Percentiles rank a stretch among this genome's conserved stretches.
Conservation (phyloP, 345 rosid genomes). For the Zanthoxylum bungeanum region DNA sequence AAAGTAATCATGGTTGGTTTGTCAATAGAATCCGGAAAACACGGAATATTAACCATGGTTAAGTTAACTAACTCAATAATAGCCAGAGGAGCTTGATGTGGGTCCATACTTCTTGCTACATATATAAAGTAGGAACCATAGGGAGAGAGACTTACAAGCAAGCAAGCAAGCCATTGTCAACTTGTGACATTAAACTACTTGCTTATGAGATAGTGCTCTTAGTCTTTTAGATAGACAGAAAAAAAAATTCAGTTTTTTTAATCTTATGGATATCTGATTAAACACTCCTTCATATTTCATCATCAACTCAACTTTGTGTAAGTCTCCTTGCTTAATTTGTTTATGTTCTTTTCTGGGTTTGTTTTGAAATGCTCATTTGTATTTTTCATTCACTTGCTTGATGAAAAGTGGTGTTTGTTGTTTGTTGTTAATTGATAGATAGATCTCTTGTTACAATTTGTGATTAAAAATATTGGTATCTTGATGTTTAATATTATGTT, state of each 20-base stretch:
- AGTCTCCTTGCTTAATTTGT: constrained; percentile 11
- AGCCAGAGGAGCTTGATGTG: neutral
- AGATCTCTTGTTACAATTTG: constrained; percentile 19
- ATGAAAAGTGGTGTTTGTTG: neutral
- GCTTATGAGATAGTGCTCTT: neutral
- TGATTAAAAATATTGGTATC: neutral
- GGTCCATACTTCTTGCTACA: constrained; percentile 10
- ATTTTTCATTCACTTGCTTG: neutral
- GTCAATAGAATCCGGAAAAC: constrained; percentile 20
- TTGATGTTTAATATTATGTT: neutral
- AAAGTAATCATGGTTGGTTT: constrained; percentile 61
- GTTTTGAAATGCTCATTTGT: constrained; percentile 7
- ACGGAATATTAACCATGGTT: constrained; percentile 52
- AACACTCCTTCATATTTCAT: constrained; percentile 9
- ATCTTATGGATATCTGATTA: neutral
- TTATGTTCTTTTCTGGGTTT: constrained; percentile 1
- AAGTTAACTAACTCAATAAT: constrained; percentile 8
- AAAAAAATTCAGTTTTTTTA: neutral
- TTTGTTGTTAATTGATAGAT: no score
- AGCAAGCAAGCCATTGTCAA: constrained; percentile 15
- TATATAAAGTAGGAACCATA: constrained; percentile 11
- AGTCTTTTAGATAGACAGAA: neutral
- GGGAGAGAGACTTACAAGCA: neutral
- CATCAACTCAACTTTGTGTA: constrained; percentile 11
- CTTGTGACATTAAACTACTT: neutral